phyloP scores from a whole-genome alignment of 2,329 filamentous ascomycete species.

The Phialophora expanda region DNA sequence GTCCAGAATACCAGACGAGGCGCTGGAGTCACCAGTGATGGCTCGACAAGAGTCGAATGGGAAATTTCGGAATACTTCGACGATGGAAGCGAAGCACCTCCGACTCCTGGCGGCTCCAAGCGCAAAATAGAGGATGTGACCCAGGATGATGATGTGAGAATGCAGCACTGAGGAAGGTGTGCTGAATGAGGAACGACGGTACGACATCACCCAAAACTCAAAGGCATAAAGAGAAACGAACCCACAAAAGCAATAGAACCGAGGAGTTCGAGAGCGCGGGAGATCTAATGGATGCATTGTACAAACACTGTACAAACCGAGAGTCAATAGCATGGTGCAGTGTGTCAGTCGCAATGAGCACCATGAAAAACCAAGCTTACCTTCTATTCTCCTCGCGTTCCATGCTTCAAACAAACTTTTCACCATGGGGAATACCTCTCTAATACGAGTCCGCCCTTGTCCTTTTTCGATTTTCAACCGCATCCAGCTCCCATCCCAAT shows the following conservation, averaged over 20 bases:
- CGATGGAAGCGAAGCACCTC: conserved; percentile 26
- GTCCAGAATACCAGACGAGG: conserved; percentile 65
- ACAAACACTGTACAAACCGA: neutral
- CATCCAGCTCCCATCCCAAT: neutral
- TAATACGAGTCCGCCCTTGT: neutral
- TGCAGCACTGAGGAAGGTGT: conserved; percentile 25
- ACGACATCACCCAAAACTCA: neutral
- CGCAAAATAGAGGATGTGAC: conserved; percentile 36
- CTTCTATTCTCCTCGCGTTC: neutral
- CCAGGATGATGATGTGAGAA: conserved; percentile 31
- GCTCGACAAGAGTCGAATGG: conserved; percentile 74
- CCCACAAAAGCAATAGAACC: neutral
- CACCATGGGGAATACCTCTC: neutral
- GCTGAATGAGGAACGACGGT: conserved; percentile 3
- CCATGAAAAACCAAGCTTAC: neutral
- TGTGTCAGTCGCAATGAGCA: neutral
- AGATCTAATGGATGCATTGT: conserved; percentile 1
- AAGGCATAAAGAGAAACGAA: neutral
- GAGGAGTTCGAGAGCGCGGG: neutral
- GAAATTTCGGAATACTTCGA: conserved; percentile 74
- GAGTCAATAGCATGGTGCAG: neutral
- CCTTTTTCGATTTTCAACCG: neutral
- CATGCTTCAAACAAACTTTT: neutral
- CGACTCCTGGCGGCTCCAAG: conserved; percentile 33
- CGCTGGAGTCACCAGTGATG: conserved; percentile 66